Conservation (phyloP, 371 early-diverging fungal genomes). For the Mucor irregularis region DNA sequence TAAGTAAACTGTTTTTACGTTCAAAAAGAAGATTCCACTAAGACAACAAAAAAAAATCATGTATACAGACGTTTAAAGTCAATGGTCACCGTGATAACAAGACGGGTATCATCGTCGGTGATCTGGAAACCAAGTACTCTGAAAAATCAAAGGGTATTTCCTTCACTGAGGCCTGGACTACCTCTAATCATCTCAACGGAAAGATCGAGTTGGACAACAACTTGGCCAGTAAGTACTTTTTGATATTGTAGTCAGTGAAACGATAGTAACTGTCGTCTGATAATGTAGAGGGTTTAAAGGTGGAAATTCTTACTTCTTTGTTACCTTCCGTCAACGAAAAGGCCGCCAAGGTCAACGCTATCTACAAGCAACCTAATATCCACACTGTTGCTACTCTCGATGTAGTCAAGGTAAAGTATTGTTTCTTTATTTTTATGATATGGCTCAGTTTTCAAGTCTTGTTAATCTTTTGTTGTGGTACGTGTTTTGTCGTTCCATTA, state of each 20-base stretch:
- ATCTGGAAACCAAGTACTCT: constrained; percentile 94
- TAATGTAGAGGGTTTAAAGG: constrained; percentile 49
- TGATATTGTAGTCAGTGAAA: not conserved
- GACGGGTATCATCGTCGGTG: constrained; percentile 90
- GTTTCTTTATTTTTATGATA: not conserved
- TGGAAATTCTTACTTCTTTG: constrained; percentile 48
- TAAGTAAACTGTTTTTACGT: constrained; percentile 56
- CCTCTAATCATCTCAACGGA: constrained; percentile 86
- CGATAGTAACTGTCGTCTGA: not conserved
- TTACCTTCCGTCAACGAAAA: constrained; percentile 51
- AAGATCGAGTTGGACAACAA: constrained; percentile 93
- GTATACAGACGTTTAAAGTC: constrained; percentile 87
- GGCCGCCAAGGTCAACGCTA: constrained; percentile 47
- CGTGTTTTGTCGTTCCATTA: too few species aligned
- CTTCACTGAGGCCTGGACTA: constrained; percentile 94
- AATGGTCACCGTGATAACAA: constrained; percentile 92
- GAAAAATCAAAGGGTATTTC: constrained; percentile 90
- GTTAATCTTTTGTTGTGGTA: too few species aligned
- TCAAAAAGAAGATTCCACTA: too few species aligned
- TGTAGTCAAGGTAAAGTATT: constrained; percentile 44
- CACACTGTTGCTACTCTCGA: constrained; percentile 50
- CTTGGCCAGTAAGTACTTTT: constrained; percentile 70
- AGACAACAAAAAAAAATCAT: not conserved
- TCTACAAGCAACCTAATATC: constrained; percentile 50
- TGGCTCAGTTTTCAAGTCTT: not conserved